These are phyloP conservation scores for Asterochloris erici DNA, from an alignment of 139 green algal genomes.

Conservation along the genomic window DNA sequence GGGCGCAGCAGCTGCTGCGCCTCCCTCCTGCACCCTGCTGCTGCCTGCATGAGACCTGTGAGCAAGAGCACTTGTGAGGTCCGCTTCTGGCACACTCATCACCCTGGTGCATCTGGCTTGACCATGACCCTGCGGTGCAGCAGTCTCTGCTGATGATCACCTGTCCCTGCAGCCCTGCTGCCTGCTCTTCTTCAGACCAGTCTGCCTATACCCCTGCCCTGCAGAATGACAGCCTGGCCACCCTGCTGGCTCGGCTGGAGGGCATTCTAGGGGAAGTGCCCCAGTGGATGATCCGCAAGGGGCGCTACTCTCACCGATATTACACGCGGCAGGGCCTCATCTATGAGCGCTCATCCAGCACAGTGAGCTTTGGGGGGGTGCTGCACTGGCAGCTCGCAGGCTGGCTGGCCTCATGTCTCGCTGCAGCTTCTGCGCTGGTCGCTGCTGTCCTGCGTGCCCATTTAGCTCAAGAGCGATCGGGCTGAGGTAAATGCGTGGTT, in stretches of 20 bases:
- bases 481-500: too few relatives aligned
- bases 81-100: not conserved
- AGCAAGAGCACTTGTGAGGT: not conserved
- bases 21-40: too few relatives aligned
- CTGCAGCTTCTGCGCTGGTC: too few relatives aligned
- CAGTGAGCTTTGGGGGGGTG: slow-evolving; percentile 19
- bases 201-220: not conserved
- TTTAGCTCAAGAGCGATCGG: too few relatives aligned
- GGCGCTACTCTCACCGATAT: slow-evolving; percentile 76
- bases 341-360: slow-evolving; percentile 57
- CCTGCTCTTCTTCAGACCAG: not conserved
- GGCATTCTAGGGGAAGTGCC: slow-evolving; percentile 86
- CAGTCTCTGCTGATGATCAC: not conserved
- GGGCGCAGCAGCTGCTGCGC: too few relatives aligned
- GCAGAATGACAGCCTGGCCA: slow-evolving; percentile 83
- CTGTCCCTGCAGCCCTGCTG: not conserved
- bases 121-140: too few relatives aligned
- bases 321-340: slow-evolving; percentile 73
- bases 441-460: too few relatives aligned
- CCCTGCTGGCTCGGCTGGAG: slow-evolving; percentile 84
- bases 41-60: not conserved
- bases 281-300: slow-evolving; percentile 62
- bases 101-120: not conserved
- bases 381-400: not conserved
- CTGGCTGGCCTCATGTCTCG: too few relatives aligned